Evolutionary conservation across 176 grass and related monocot genomes (phyloP).

Genomic region (Bolboschoenus planiculmis): DNA sequence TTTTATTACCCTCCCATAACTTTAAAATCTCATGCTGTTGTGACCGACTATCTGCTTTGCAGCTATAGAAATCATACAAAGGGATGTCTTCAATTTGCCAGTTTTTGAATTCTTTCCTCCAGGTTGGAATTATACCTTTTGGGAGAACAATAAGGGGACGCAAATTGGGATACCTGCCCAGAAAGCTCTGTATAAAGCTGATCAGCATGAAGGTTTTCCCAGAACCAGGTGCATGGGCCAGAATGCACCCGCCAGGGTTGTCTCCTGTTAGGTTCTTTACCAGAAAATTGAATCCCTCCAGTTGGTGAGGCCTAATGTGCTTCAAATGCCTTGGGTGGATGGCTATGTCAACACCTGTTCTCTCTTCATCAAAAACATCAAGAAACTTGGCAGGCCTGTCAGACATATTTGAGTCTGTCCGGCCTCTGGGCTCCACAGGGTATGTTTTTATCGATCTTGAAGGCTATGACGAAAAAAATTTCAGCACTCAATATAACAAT

Average conservation of each 20-base stretch:
- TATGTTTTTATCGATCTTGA: slow-evolving; percentile 34
- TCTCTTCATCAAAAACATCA: slow-evolving; percentile 13
- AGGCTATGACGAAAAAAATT: slow-evolving; percentile 23
- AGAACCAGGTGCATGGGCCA: slow-evolving; percentile 85
- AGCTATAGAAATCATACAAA: slow-evolving; percentile 71
- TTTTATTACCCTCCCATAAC: slow-evolving; percentile 59
- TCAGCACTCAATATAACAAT: neutral
- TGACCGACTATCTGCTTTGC: slow-evolving; percentile 42
- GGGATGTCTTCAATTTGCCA: slow-evolving; percentile 70
- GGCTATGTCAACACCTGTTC: slow-evolving; percentile 18
- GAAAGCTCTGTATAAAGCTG: slow-evolving; percentile 76
- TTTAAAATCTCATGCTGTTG: slow-evolving; percentile 69
- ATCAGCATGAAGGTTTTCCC: slow-evolving; percentile 92
- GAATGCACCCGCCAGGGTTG: slow-evolving; percentile 75
- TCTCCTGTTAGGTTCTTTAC: slow-evolving; percentile 63
- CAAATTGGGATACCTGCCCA: slow-evolving; percentile 47
- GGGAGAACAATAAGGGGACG: slow-evolving; percentile 76
- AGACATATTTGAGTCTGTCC: slow-evolving; percentile 21
- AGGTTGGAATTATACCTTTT: slow-evolving; percentile 64
- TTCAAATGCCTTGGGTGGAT: slow-evolving; percentile 56
- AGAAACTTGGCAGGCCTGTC: neutral
- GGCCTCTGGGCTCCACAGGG: slow-evolving; percentile 19
- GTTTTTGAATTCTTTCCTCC: slow-evolving; percentile 65
- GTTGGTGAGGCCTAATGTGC: slow-evolving; percentile 74
- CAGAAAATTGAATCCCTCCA: slow-evolving; percentile 81